A percentile compares a stretch with the other conserved stretches of the same genome.
Evolutionary conservation across 176 grass and related monocot species (phyloP).

Genomic region (Alloteropsis semialata): DNA sequence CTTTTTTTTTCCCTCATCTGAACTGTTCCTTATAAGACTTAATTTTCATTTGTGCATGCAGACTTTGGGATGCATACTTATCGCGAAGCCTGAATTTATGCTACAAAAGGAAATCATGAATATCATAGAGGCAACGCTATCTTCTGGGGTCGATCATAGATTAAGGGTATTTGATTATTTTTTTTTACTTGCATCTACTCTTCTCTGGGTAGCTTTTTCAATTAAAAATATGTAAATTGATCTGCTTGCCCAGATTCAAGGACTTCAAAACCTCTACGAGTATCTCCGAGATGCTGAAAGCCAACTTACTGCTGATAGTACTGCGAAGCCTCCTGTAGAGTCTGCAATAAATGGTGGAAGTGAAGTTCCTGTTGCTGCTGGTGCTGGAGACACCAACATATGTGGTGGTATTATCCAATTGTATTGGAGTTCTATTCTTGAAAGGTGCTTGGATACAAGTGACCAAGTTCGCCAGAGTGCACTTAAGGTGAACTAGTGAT

Average conservation of each 20-base stretch:
- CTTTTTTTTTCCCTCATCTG: background rate
- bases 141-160: conserved; percentile 66
- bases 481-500: conserved; percentile 66
- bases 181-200: conserved; percentile 20
- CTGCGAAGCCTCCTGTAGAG: conserved; percentile 38
- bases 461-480: conserved; percentile 83
- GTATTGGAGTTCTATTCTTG: conserved; percentile 93
- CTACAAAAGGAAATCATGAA: conserved; percentile 79
- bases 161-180: conserved; percentile 65
- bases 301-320: conserved; percentile 59
- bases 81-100: conserved; percentile 96
- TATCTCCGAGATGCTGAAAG: conserved; percentile 95
- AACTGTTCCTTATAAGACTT: background rate
- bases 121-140: conserved; percentile 78
- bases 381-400: conserved; percentile 98
- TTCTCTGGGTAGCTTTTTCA: background rate
- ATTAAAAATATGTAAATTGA: conserved; percentile 8
- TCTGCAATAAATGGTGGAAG: conserved; percentile 51
- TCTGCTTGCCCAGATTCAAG: conserved; percentile 64
- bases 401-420: conserved; percentile 98
- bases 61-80: conserved; percentile 94
- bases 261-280: conserved; percentile 90
- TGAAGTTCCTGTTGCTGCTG: conserved; percentile 93
- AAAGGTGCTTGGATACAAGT: conserved; percentile 78
- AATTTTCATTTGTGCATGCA: conserved; percentile 45